A percentile compares a stretch with the other conserved stretches of the same genome.
phyloP scores from a whole-genome alignment of 805 yeast genomes.

The Metschnikowia baotianmanensis region DNA sequence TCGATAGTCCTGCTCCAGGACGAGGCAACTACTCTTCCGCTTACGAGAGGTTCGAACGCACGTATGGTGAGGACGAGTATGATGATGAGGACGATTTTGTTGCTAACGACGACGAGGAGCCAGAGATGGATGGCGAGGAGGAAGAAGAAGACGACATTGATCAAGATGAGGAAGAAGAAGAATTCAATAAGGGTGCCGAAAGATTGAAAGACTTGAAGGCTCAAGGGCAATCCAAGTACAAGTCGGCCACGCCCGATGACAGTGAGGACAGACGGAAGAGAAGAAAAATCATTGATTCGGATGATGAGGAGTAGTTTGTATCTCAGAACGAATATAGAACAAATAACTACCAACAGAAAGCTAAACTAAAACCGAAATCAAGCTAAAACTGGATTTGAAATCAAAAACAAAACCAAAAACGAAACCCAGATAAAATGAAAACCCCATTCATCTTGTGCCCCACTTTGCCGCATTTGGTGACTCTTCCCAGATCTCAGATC shows the following conservation, averaged over 20 bases:
- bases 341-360: neutral
- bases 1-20: conserved; percentile 31
- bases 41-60: conserved; percentile 37
- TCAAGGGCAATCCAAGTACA: conserved; percentile 54
- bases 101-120: conserved; percentile 44
- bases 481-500: neutral
- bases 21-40: conserved; percentile 27
- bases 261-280: conserved; percentile 37
- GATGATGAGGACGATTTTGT: conserved; percentile 44
- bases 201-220: conserved; percentile 54
- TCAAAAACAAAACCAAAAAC: too few relatives aligned
- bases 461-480: too few relatives aligned
- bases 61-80: conserved; percentile 35
- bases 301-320: conserved; percentile 52
- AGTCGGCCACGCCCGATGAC: conserved; percentile 29
- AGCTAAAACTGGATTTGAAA: too few relatives aligned
- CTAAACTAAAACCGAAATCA: neutral
- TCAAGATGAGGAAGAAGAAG: conserved; percentile 48
- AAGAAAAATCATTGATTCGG: conserved; percentile 48
- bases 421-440: too few relatives aligned
- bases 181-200: conserved; percentile 54
- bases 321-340: too few relatives aligned
- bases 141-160: conserved; percentile 42
- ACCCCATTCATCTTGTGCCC: neutral
- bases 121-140: conserved; percentile 32